Percentiles rank a stretch among this genome's conserved stretches.
phyloP scores from a whole-genome alignment of 2,329 filamentous ascomycete species.

The Colletotrichum cuscutae region DNA sequence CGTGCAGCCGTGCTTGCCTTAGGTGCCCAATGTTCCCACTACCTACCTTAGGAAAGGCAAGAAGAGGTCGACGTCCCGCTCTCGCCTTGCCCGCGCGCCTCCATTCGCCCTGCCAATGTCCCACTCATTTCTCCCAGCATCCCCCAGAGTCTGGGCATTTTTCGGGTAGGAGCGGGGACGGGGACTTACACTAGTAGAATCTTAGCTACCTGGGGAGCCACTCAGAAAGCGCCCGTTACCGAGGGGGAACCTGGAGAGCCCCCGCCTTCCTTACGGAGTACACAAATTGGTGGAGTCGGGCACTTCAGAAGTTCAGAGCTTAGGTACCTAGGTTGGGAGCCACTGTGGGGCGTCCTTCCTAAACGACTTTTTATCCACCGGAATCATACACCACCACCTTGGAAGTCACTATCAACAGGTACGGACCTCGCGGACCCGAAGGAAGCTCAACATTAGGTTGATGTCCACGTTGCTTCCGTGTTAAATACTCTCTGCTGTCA shows the following conservation, averaged over 20 bases:
- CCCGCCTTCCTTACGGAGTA: not conserved
- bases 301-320: not conserved
- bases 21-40: conserved; percentile 5
- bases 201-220: not conserved
- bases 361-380: not conserved
- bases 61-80: not conserved
- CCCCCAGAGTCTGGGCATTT: not conserved
- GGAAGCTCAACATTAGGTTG: too few species aligned
- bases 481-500: not conserved
- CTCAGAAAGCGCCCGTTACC: not conserved
- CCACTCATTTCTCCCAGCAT: conserved; percentile 10
- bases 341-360: not conserved
- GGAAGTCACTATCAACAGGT: too few species aligned
- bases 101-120: conserved; percentile 8
- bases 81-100: not conserved
- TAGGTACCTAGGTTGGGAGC: not conserved
- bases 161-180: conserved; percentile 21
- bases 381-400: conserved; percentile 9
- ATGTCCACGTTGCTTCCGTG: not conserved
- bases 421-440: not conserved
- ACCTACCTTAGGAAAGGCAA: conserved; percentile 4
- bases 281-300: not conserved
- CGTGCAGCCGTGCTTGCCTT: not conserved
- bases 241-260: not conserved
- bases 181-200: not conserved